Percentiles rank a stretch among this genome's conserved stretches.
phyloP scores from a whole-genome alignment of 257 asterid species.

The Primulina eburnea region DNA sequence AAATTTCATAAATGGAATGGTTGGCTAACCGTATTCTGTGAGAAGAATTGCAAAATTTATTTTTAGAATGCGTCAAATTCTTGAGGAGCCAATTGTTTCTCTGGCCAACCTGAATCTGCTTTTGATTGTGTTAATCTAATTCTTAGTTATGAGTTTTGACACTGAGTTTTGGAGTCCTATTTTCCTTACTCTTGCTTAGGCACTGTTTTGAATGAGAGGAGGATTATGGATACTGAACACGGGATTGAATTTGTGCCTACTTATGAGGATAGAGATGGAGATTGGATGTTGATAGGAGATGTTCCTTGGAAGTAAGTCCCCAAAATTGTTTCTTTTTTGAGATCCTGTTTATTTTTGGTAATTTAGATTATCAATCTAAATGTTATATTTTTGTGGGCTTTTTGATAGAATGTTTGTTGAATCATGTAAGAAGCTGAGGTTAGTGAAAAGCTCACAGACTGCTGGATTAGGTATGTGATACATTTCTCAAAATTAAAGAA shows the following conservation, averaged over 20 bases:
- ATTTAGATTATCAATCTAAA: not conserved
- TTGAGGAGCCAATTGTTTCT: not conserved
- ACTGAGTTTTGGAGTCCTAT: conserved; percentile 1
- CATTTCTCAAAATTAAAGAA: no score
- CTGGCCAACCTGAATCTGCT: not conserved
- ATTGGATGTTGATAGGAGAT: conserved; percentile 91
- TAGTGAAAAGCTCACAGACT: conserved; percentile 65
- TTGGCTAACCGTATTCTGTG: no score
- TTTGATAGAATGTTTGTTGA: conserved; percentile 70
- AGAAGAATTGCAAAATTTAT: no score
- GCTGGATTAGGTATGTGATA: conserved; percentile 24
- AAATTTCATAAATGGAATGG: no score
- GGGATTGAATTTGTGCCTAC: conserved; percentile 72
- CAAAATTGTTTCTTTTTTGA: not conserved
- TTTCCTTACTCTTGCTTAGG: conserved; percentile 28
- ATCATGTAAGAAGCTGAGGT: conserved; percentile 69
- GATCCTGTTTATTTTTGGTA: not conserved
- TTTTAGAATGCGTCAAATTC: not conserved
- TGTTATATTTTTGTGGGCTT: not conserved
- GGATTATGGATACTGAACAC: conserved; percentile 50
- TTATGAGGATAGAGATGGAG: conserved; percentile 85
- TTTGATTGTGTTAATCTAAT: not conserved
- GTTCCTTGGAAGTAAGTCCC: conserved; percentile 73
- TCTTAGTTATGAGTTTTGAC: not conserved
- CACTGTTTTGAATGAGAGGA: conserved; percentile 48